phyloP scores from a whole-genome alignment of 441 rosid genomes.

The Omphalea diandra region DNA sequence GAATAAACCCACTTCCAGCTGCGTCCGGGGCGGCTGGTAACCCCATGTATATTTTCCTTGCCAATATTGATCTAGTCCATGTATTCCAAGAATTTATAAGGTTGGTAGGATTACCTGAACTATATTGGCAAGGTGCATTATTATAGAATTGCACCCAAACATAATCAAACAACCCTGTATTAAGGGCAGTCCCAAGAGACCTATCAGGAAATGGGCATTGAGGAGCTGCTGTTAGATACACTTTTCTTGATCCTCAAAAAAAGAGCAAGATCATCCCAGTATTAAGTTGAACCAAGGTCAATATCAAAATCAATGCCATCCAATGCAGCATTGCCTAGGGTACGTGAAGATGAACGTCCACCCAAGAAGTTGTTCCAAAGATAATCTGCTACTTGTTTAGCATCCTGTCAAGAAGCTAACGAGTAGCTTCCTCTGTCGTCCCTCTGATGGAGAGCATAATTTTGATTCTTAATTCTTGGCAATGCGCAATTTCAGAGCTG shows the following conservation, averaged over 20 bases:
- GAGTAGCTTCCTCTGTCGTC: constrained; percentile 38
- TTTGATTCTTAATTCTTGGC: constrained; percentile 50
- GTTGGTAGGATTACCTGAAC: constrained; percentile 25
- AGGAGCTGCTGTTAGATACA: constrained; percentile 60
- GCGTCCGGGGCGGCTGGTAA: constrained; percentile 54
- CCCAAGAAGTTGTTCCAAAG: constrained; percentile 62
- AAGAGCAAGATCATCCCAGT: constrained; percentile 55
- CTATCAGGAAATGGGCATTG: constrained; percentile 62
- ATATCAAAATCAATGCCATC: constrained; percentile 71
- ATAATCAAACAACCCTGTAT: constrained; percentile 47
- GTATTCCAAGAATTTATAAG: constrained; percentile 45
- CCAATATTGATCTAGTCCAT: constrained; percentile 40
- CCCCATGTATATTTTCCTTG: constrained; percentile 44
- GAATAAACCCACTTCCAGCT: constrained; percentile 59
- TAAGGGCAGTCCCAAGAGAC: constrained; percentile 34
- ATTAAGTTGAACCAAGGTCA: constrained; percentile 42
- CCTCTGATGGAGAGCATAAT: constrained; percentile 68
- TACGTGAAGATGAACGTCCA: constrained; percentile 50
- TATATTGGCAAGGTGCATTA: constrained; percentile 50
- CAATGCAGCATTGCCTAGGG: constrained; percentile 54
- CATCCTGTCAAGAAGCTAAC: constrained; percentile 48
- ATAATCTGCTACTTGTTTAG: constrained; percentile 38
- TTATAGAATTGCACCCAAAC: constrained; percentile 75
- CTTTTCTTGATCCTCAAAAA: constrained; percentile 33
- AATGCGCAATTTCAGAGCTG: constrained; percentile 36